Conservation (phyloP, 768 basidiomycete genomes). For the Rhizopogon sp. region DNA sequence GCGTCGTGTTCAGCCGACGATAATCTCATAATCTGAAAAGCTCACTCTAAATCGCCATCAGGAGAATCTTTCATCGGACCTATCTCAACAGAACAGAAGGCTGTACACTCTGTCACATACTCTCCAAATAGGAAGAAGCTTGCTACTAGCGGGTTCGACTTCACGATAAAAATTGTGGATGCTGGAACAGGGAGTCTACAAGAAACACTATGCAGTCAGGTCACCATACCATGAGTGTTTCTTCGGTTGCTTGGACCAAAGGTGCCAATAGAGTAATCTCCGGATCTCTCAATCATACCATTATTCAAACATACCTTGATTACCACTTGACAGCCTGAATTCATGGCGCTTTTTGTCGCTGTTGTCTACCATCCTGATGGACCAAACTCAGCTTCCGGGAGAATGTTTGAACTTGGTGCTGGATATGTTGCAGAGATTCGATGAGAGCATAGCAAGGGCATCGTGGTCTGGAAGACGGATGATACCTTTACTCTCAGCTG, state of each 20-base stretch:
- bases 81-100: constrained; percentile 8
- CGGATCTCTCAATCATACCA: neutral
- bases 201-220: no score
- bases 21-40: neutral
- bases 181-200: no score
- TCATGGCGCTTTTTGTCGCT: constrained; percentile 87
- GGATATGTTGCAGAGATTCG: constrained; percentile 89
- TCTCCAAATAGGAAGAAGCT: constrained; percentile 13
- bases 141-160: constrained; percentile 16
- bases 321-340: constrained; percentile 57
- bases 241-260: no score
- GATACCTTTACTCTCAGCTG: constrained; percentile 91
- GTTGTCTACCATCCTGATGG: constrained; percentile 85
- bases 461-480: constrained; percentile 80
- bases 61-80: neutral
- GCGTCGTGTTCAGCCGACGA: constrained; percentile 5
- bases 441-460: constrained; percentile 88
- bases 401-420: constrained; percentile 89
- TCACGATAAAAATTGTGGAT: constrained; percentile 17
- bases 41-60: neutral
- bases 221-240: neutral
- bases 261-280: no score
- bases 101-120: constrained; percentile 19
- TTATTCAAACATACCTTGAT: neutral
- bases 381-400: constrained; percentile 64